phyloP scores from a whole-genome alignment of 2,329 filamentous ascomycete genomes.

The Ilyonectria robusta region DNA sequence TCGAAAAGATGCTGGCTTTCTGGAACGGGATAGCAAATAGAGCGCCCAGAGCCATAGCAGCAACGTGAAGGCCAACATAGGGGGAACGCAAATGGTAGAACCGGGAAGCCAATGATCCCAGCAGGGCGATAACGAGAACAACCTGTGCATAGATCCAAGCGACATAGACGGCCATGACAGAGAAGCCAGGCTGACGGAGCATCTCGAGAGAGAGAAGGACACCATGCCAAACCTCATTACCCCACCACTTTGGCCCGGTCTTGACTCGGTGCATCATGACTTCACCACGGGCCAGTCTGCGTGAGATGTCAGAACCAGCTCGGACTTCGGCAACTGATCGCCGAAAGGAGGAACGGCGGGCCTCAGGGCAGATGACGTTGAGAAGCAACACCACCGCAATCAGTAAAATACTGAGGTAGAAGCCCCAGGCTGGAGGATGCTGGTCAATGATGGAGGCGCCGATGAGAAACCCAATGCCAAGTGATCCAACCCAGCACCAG shows the following conservation, averaged over 20 bases:
- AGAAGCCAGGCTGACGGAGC: conserved; percentile 81
- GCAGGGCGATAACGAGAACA: conserved; percentile 78
- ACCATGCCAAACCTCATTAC: conserved; percentile 81
- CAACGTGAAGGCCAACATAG: conserved; percentile 76
- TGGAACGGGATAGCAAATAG: conserved; percentile 80
- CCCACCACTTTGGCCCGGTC: conserved; percentile 82
- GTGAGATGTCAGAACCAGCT: conserved; percentile 65
- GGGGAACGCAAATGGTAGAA: conserved; percentile 76
- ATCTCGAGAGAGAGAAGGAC: conserved; percentile 77
- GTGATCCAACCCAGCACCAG: conserved; percentile 81
- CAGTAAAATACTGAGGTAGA: conserved; percentile 80
- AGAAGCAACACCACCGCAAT: conserved; percentile 76
- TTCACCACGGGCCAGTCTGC: conserved; percentile 78
- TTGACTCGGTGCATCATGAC: conserved; percentile 82
- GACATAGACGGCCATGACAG: conserved; percentile 79
- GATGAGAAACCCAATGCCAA: conserved; percentile 79
- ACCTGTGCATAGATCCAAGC: conserved; percentile 86
- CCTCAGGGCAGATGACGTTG: conserved; percentile 80
- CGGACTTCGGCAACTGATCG: conserved; percentile 77
- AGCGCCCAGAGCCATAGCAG: conserved; percentile 77
- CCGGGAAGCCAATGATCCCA: conserved; percentile 79
- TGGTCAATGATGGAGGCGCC: conserved; percentile 78
- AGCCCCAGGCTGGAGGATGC: conserved; percentile 78
- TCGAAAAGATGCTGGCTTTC: conserved; percentile 78
- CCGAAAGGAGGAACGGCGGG: conserved; percentile 77